phyloP scores from a whole-genome alignment of 108 stramenopile genomes.

The Cyclotella baltica region DNA sequence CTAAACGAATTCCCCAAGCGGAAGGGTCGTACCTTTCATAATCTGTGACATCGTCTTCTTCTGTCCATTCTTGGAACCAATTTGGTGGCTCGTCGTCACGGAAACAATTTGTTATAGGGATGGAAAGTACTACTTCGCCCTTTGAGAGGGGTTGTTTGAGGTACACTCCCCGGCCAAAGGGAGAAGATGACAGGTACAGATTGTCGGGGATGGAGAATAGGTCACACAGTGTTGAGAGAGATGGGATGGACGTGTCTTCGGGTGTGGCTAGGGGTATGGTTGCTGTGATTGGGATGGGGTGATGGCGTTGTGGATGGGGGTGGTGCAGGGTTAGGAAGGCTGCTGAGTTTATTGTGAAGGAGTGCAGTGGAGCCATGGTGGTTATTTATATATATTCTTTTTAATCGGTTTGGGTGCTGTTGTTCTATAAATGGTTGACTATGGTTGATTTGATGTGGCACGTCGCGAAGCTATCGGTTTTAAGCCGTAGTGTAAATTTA shows the following conservation, averaged over 20 bases:
- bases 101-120: conserved; percentile 71
- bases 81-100: conserved; percentile 68
- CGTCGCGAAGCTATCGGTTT: too few species aligned
- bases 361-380: too few species aligned
- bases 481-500: too few species aligned
- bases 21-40: conserved; percentile 29
- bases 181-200: conserved; percentile 1
- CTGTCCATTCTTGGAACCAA: conserved; percentile 45
- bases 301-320: too few species aligned
- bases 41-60: conserved; percentile 33
- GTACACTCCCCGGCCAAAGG: conserved; percentile 3
- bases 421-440: too few species aligned
- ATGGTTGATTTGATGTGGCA: too few species aligned
- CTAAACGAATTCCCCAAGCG: conserved; percentile 80
- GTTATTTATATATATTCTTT: too few species aligned
- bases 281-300: too few species aligned
- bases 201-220: background rate
- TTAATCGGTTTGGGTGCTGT: too few species aligned
- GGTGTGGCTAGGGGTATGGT: conserved; percentile 38
- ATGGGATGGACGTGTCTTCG: conserved; percentile 28
- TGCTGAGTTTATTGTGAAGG: too few species aligned
- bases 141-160: background rate
- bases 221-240: background rate
- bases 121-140: conserved; percentile 60
- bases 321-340: too few species aligned